Evolutionary conservation across 129 eudicot genomes (phyloP).

Genomic region (Smallanthus sonchifolius): DNA sequence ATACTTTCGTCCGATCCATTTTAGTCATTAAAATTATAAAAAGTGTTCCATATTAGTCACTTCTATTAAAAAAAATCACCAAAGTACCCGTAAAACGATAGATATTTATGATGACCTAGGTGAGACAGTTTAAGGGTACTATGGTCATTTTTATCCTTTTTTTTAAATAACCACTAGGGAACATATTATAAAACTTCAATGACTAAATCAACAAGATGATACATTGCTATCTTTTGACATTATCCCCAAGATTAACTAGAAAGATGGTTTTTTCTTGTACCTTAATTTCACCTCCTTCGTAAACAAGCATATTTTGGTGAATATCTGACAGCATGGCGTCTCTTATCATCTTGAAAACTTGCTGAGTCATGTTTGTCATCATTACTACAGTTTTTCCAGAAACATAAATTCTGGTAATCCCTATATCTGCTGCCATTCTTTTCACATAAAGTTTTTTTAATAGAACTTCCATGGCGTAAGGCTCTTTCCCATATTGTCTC

Average conservation of each 20-base stretch:
- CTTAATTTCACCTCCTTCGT: constrained; percentile 66
- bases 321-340: constrained; percentile 68
- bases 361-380: constrained; percentile 68
- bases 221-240: neutral
- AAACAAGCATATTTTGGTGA: constrained; percentile 58
- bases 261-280: constrained; percentile 29
- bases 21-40: neutral
- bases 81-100: neutral
- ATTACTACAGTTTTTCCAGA: constrained; percentile 74
- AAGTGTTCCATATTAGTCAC: neutral
- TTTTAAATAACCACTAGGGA: neutral
- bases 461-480: constrained; percentile 87
- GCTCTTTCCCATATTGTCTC: constrained; percentile 87
- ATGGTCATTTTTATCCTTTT: neutral
- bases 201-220: neutral
- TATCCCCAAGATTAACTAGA: neutral
- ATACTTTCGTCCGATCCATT: too few species aligned
- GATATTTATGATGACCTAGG: neutral
- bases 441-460: constrained; percentile 81
- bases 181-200: neutral
- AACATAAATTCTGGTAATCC: constrained; percentile 71
- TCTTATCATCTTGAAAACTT: constrained; percentile 72
- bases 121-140: neutral
- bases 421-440: constrained; percentile 98
- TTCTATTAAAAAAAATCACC: neutral